Conservation (phyloP, 139 green algal species). For the Yamagishiella unicocca region DNA sequence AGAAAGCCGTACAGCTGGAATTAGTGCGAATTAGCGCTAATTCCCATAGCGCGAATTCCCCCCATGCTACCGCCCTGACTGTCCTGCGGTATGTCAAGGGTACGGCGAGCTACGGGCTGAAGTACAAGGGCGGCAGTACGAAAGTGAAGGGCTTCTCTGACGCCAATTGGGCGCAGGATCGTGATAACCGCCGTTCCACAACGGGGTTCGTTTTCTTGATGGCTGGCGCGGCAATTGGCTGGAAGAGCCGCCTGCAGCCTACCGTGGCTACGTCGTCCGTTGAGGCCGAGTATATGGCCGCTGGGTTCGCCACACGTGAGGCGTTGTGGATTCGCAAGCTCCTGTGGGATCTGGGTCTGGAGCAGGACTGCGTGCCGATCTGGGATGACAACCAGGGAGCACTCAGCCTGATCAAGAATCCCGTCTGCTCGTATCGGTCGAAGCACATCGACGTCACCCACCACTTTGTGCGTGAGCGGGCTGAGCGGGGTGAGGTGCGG, state of each 20-base stretch:
- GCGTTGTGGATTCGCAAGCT: conserved; percentile 5
- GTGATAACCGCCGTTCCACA: neutral
- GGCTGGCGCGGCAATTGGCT: neutral
- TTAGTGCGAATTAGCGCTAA: too few species aligned
- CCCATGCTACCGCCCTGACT: too few species aligned
- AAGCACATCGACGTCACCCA: conserved; percentile 1
- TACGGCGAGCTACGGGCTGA: too few species aligned
- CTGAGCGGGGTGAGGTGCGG: neutral
- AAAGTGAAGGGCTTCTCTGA: neutral
- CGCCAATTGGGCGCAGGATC: neutral
- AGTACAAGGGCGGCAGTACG: too few species aligned
- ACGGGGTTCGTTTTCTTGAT: neutral
- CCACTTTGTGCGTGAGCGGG: neutral
- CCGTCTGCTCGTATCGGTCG: neutral
- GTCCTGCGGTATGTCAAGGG: too few species aligned
- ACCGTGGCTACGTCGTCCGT: neutral
- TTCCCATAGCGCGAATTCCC: too few species aligned
- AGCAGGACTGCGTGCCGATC: neutral
- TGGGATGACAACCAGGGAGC: neutral
- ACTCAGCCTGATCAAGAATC: neutral
- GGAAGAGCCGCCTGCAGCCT: neutral
- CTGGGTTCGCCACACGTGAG: neutral
- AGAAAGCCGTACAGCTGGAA: too few species aligned
- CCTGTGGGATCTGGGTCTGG: neutral
- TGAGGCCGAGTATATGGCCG: conserved; percentile 1